Base-by-base conservation (phyloP, 208 protist genomes). In the Leptomonas seymouri region DNA sequence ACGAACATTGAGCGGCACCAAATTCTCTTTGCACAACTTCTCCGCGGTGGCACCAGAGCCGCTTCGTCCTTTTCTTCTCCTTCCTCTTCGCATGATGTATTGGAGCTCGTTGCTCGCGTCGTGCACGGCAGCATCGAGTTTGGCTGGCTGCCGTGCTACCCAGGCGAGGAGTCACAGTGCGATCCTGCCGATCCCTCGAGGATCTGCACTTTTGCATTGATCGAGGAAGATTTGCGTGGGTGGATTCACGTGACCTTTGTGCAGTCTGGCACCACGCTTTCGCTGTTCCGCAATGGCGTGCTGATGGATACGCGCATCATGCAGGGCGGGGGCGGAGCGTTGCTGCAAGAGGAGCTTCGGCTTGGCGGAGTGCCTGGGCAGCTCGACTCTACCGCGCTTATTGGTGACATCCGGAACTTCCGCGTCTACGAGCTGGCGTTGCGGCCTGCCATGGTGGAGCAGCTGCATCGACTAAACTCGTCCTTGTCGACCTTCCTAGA, bases 221-320 rank as follows among this genome's bases (percentile, higher is more conserved):
- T 64, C 0, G 71, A 67, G 41, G 58, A 61, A 9, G 59, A 69
- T 28, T 31, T 66, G 28, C 51, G 39, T 53, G 42, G 25, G 49
- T 97, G 88, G 86, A 55, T 94, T 7, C 85, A 84, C 58, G 48
- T 97, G 14, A 91, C 91, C 6, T 78, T 91, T 77, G 86, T 92
- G 18, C 90, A 95, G 75, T 76, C 78, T 20, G 77, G 55, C 28
- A 74, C 68, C 6, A 77, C 51, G 6, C 76, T 93, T 25, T 89
- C 57, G 41, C 76, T 96, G 48, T 95, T 88, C 66, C 78, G 78
- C 34, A 74, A 82, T 44, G 90, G 89, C 46, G 53, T 84, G 61
- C 60, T 93, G 51, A 76, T 82, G 55, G 78, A 84, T 61, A 80
- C 67, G 11, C 79, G 72, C 53, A 45, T 44, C 16, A 68, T 84